Base-by-base conservation (phyloP, 768 basidiomycete genomes). In the Auriscalpium orientale region DNA sequence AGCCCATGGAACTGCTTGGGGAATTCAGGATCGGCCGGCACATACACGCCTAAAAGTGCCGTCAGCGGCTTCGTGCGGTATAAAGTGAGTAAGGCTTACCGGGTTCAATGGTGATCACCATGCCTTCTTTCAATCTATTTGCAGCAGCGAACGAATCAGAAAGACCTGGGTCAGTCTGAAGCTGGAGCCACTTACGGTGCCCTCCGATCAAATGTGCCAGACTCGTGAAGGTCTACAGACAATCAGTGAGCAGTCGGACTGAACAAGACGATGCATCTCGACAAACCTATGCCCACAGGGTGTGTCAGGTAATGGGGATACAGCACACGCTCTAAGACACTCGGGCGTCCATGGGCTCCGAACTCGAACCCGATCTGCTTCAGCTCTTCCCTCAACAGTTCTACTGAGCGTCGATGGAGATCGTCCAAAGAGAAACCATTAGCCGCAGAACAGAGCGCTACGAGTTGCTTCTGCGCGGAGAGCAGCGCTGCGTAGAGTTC, bases 231-330 rank as follows among this genome's bases (percentile, higher is more conserved):
- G 72, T 98, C 95, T 91, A 51, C 16, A 2, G 10, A 40, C 20
- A 20, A 37, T 11, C 51, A 28, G 15, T 46, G 10, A 44, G 20
- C 28, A 34, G 4, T 16, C 10, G 10, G 1, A 15, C 8, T 22
- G 10, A 18, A 47, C 13, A 47, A 12, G 35, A 44, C 7, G 34
- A 16, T 3, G 6, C 16, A 2, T 28, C 4, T 28, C 6, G 9
- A 70, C 82, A 50, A 49, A 87, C 89, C 89, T 50, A 97, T 85
- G 7, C 97, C 97, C 38, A 98, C 85, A 8, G 90, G 89, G 72
- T 99, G 97, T 28, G 89, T 83, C 48, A 99, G 69, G 60, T 84
- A 92, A 74, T 99, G 97, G 1, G 97, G 97, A 66, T 98, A 99
- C 63, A 99, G 69, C 34, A 74, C 63, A 28, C 85, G 71, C 59